Percentiles rank a stretch among this genome's conserved stretches.
Conservation (phyloP, 257 asterid species). For the Salvia rosmarinus region DNA sequence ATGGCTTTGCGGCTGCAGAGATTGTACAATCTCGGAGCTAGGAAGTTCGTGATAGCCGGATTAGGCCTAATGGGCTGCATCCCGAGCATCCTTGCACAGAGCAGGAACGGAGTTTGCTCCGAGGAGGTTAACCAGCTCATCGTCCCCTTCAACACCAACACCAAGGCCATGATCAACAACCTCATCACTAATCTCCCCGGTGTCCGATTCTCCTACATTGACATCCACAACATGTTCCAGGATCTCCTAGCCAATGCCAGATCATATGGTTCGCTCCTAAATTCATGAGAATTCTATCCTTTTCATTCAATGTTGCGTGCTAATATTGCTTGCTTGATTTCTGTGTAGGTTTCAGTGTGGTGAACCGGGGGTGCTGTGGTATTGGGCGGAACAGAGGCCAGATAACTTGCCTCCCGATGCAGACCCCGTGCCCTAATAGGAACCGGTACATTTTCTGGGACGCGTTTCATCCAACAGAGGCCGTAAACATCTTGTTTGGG, state of each 20-base stretch:
- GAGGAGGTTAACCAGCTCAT: conserved; percentile 65
- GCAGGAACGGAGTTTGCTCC: conserved; percentile 54
- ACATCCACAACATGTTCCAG: conserved; percentile 64
- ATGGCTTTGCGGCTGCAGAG: conserved; percentile 44
- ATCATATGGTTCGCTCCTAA: conserved; percentile 74
- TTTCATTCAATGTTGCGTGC: too few relatives aligned
- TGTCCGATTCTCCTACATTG: conserved; percentile 57
- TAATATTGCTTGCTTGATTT: too few relatives aligned
- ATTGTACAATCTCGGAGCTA: conserved; percentile 82
- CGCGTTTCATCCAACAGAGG: conserved; percentile 90
- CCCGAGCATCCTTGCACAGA: conserved; percentile 80
- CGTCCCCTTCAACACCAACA: conserved; percentile 66
- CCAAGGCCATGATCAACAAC: conserved; percentile 63
- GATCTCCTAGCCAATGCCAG: conserved; percentile 71
- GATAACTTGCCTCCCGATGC: conserved; percentile 81
- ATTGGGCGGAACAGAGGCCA: conserved; percentile 82
- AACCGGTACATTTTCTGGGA: conserved; percentile 77
- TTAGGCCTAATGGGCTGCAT: conserved; percentile 92
- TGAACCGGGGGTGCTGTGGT: conserved; percentile 82
- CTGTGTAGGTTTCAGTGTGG: conserved; percentile 61
- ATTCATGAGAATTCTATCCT: too few relatives aligned
- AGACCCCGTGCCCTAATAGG: conserved; percentile 68
- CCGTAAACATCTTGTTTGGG: conserved; percentile 75
- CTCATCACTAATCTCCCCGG: conserved; percentile 68
- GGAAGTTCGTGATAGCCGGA: conserved; percentile 80